Evolutionary conservation across 1,284 basidiomycete species (phyloP).

Genomic region (Fomitopsis palustris): DNA sequence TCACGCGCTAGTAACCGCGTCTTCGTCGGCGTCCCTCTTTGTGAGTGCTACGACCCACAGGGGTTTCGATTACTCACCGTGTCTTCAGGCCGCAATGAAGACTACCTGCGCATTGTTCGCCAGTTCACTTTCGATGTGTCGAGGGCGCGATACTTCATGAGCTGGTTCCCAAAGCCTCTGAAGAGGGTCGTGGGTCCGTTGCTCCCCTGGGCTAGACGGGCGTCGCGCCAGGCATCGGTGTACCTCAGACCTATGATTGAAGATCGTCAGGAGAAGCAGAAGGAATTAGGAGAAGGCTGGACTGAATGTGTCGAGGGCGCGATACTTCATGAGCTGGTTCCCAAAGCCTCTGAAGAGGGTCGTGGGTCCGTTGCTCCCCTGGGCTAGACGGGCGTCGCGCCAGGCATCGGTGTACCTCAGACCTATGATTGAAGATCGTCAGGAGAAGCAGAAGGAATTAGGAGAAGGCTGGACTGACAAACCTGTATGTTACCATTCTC

Average conservation of each 20-base stretch:
- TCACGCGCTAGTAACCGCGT: conserved; percentile 23
- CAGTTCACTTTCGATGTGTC: conserved; percentile 36
- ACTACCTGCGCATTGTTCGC: conserved; percentile 35
- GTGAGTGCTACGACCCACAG: conserved; percentile 15
- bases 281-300: conserved; percentile 14
- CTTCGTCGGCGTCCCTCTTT: conserved; percentile 25
- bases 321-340: conserved; percentile 30
- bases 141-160: conserved; percentile 29
- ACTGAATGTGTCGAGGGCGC: conserved; percentile 31
- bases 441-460: conserved; percentile 6
- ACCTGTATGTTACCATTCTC: conserved; percentile 12
- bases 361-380: conserved; percentile 16
- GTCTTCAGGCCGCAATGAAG: conserved; percentile 30
- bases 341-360: conserved; percentile 37
- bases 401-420: conserved; percentile 5
- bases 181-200: conserved; percentile 28
- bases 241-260: conserved; percentile 16
- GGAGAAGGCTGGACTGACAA: conserved; percentile 22
- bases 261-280: conserved; percentile 12
- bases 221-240: neutral
- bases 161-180: conserved; percentile 33
- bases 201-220: conserved; percentile 11
- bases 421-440: conserved; percentile 19
- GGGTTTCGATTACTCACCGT: neutral
- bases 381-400: conserved; percentile 1